Conservation (phyloP, 768 basidiomycete species). For the Suillus plorans region DNA sequence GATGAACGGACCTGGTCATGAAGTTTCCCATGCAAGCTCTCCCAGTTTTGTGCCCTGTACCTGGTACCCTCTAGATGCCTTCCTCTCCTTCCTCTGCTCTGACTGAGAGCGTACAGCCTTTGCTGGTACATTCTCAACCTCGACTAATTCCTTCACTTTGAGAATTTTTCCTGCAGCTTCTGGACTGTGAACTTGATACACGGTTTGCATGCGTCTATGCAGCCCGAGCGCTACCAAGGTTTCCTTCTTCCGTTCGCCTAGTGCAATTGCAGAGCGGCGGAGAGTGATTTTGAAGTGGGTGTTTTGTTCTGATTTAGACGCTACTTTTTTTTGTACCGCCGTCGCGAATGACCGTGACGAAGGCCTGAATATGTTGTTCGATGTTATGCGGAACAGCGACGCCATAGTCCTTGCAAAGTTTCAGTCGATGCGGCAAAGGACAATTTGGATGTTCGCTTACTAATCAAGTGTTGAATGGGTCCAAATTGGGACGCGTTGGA, state of each 20-base stretch:
- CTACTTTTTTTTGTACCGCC: neutral
- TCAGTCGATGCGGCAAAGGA: neutral
- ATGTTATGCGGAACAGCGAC: slow-evolving; percentile 7
- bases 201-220: slow-evolving; percentile 79
- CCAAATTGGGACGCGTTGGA: neutral
- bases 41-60: slow-evolving; percentile 42
- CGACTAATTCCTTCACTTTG: slow-evolving; percentile 83
- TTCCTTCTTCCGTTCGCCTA: slow-evolving; percentile 66
- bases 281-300: slow-evolving; percentile 93
- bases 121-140: slow-evolving; percentile 81
- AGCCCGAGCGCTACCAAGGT: slow-evolving; percentile 85
- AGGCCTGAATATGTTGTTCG: slow-evolving; percentile 7
- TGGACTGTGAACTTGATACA: slow-evolving; percentile 73
- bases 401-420: slow-evolving; percentile 12
- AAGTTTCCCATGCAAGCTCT: slow-evolving; percentile 11
- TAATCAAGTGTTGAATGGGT: neutral
- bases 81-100: slow-evolving; percentile 66
- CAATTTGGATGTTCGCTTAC: neutral
- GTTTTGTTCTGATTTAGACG: slow-evolving; percentile 25
- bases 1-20: neutral
- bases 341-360: slow-evolving; percentile 15
- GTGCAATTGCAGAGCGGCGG: slow-evolving; percentile 81
- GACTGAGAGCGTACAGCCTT: slow-evolving; percentile 66
- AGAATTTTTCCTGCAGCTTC: slow-evolving; percentile 86
- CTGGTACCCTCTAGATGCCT: slow-evolving; percentile 65